Conservation (phyloP, 2,329 filamentous ascomycete genomes). For the Fusarium siculi region DNA sequence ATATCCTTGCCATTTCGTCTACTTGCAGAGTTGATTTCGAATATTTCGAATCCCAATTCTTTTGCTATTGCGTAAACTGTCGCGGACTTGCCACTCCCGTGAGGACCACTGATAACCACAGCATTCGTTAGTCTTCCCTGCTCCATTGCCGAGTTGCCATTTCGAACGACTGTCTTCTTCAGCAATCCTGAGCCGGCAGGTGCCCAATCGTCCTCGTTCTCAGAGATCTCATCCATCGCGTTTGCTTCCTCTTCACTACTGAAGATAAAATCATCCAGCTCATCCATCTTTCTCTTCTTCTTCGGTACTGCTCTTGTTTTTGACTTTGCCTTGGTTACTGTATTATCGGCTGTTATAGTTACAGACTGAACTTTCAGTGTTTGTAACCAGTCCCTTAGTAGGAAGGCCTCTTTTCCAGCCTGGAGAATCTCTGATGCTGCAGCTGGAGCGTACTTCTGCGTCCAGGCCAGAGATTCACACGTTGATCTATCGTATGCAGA, state of each 20-base stretch:
- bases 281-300: constrained; percentile 77
- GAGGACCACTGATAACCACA: constrained; percentile 87
- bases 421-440: constrained; percentile 80
- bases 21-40: constrained; percentile 89
- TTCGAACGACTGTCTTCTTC: constrained; percentile 67
- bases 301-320: constrained; percentile 50
- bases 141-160: constrained; percentile 55
- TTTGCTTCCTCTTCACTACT: constrained; percentile 79
- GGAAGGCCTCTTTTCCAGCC: constrained; percentile 71
- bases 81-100: constrained; percentile 93
- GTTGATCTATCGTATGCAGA: constrained; percentile 84
- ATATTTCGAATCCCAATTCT: constrained; percentile 92
- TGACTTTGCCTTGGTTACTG: constrained; percentile 42
- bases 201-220: constrained; percentile 64
- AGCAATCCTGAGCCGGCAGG: constrained; percentile 50
- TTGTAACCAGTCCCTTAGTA: constrained; percentile 84
- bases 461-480: constrained; percentile 80
- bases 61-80: constrained; percentile 91
- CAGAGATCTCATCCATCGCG: constrained; percentile 75
- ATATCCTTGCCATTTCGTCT: constrained; percentile 90
- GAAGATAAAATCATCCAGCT: constrained; percentile 83
- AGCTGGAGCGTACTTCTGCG: constrained; percentile 84
- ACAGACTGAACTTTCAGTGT: constrained; percentile 81
- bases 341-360: constrained; percentile 64
- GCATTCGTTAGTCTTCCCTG: constrained; percentile 72